A percentile compares a stretch with the other conserved stretches of the same genome.
These are phyloP conservation scores for Auricularia auricula-judae DNA, from an alignment of 768 basidiomycete species.

Conservation along the genomic window DNA sequence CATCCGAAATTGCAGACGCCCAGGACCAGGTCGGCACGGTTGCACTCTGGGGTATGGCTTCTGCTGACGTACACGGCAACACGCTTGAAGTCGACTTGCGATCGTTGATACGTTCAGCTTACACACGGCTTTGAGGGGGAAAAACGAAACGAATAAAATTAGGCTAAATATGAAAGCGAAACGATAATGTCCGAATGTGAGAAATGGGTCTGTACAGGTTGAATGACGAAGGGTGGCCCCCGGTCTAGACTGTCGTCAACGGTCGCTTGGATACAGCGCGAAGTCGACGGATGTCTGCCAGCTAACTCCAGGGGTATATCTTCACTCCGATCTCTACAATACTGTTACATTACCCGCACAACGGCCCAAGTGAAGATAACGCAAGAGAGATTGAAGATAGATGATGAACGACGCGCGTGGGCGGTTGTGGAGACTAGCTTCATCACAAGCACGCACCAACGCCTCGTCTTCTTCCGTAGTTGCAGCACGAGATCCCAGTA, in stretches of 20 bases:
- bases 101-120: no score
- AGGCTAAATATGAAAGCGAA: not conserved
- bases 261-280: not conserved
- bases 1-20: not conserved
- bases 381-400: not conserved
- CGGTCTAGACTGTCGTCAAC: not conserved
- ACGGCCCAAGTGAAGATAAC: not conserved
- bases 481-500: not conserved
- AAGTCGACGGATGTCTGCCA: not conserved
- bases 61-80: no score
- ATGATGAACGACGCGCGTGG: not conserved
- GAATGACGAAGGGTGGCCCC: not conserved
- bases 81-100: no score
- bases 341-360: not conserved
- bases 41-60: not conserved
- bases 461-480: not conserved
- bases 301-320: not conserved
- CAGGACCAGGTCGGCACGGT: not conserved
- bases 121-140: no score
- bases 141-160: not conserved
- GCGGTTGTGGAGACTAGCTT: not conserved
- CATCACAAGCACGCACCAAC: not conserved
- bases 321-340: not conserved
- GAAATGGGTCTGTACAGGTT: not conserved
- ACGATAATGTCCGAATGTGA: not conserved